Conservation (phyloP, 2,329 filamentous ascomycete species). For the Calonectria henricotiae region DNA sequence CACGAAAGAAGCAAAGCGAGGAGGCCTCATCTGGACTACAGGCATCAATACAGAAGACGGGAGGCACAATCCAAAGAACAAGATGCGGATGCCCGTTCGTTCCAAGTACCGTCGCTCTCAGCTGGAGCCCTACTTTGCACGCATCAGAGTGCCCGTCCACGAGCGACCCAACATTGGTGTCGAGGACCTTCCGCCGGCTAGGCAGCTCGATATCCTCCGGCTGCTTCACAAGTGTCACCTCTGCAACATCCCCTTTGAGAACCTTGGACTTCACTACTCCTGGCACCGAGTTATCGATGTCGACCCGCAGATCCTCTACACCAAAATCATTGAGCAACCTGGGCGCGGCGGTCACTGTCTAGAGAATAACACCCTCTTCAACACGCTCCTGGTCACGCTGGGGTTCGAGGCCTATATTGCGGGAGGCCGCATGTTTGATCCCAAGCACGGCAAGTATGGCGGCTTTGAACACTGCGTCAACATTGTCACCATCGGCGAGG, state of each 20-base stretch:
- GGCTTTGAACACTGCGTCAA: slow-evolving; percentile 70
- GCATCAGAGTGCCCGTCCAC: slow-evolving; percentile 34
- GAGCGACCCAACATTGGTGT: slow-evolving; percentile 26
- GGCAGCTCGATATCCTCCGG: slow-evolving; percentile 54
- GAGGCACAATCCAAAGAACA: neutral
- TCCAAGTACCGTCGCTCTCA: slow-evolving; percentile 33
- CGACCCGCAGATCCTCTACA: slow-evolving; percentile 61
- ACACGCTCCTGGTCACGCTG: slow-evolving; percentile 64
- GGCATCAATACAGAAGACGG: neutral
- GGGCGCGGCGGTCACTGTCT: slow-evolving; percentile 68
- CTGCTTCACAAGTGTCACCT: slow-evolving; percentile 62
- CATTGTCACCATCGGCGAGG: slow-evolving; percentile 69
- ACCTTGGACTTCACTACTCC: slow-evolving; percentile 69
- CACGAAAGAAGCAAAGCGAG: neutral
- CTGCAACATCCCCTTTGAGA: slow-evolving; percentile 70
- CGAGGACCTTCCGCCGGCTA: slow-evolving; percentile 33
- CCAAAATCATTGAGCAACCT: slow-evolving; percentile 60
- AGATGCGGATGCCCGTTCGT: slow-evolving; percentile 26
- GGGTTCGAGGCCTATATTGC: slow-evolving; percentile 68
- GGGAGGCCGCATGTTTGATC: slow-evolving; percentile 62
- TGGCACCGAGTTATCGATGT: slow-evolving; percentile 57
- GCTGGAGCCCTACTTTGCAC: slow-evolving; percentile 40
- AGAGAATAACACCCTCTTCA: slow-evolving; percentile 65
- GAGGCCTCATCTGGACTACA: neutral
- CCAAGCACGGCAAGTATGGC: slow-evolving; percentile 40